Base-by-base conservation (phyloP, 345 rosid genomes). In the Noccaea caerulescens region DNA sequence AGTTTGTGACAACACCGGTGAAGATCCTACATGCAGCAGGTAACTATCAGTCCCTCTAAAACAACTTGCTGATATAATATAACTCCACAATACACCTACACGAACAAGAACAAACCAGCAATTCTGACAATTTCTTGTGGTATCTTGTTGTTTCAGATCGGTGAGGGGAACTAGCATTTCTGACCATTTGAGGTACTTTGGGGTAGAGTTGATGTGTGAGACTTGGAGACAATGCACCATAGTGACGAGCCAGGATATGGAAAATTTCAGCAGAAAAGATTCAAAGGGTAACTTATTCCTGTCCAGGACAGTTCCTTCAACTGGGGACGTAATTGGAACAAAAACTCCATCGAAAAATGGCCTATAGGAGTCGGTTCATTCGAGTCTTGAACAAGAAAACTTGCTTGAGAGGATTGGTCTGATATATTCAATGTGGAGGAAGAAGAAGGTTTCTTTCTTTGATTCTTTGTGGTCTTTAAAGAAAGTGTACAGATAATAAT, bases 21-120 rank as follows among this genome's bases (percentile, higher is more conserved):
- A 93, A 79, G 93, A 93, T 74, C 89, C 89, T 8, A 16, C 72
- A 33, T 88, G 98, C 74, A 85, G 98, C 83, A 83, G 94, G 96
- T 80, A 76, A 76, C 68, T n/a, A 43, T 42, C 34, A 3, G 5
- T 8, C 30, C 33, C 36, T 79, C 30, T 27, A 37, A 3, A 42
- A 57, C 50, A 54, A 16, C 50, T 27, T 37, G 1, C 43, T 18
- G 51, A 61, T 60, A 25, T 18, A 56, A 9, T 10, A 38, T 37
- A 47, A 3, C 41, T 63, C 42, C 6, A n/a, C 25, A 10, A 12
- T 13, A 47, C 49, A 44, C 36, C 18, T 46, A 46, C 14, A 57
- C 8, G 23, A 58, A 46, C 30, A 3, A 58, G 58, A 47, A 50
- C 39, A n/a, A 8, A 13, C 71, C 25, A 12, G 5, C 10, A 20